phyloP scores from a whole-genome alignment of 371 early-diverging fungal genomes.

The Syncephalastrum sp. region DNA sequence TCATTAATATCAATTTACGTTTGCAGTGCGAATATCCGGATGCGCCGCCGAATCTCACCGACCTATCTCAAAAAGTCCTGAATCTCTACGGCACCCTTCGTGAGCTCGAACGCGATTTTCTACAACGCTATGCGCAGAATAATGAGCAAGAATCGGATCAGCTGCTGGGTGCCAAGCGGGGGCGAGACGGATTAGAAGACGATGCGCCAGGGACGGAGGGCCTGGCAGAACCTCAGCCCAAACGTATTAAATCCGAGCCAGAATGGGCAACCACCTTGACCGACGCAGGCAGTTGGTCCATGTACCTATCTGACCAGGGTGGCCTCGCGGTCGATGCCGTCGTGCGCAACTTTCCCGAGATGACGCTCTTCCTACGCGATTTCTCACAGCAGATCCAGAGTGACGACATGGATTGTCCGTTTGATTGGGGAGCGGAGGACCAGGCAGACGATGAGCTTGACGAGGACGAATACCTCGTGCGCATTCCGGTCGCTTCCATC shows the following conservation, averaged over 20 bases:
- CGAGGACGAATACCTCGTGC: conserved; percentile 42
- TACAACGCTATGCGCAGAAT: conserved; percentile 33
- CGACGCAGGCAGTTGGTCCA: conserved; percentile 30
- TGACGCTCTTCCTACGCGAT: conserved; percentile 28
- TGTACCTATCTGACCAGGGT: conserved; percentile 25
- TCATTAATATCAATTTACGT: not conserved
- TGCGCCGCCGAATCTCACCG: conserved; percentile 48
- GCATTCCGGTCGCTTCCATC: conserved; percentile 30
- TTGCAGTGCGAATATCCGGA: conserved; percentile 52
- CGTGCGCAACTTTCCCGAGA: conserved; percentile 27
- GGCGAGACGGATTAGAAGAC: conserved; percentile 3
- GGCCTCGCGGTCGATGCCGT: conserved; percentile 39
- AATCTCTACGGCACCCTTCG: conserved; percentile 39
- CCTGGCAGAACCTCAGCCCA: conserved; percentile 1
- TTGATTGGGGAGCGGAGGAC: conserved; percentile 18
- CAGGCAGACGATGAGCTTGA: conserved; percentile 33
- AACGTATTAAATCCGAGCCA: conserved; percentile 4
- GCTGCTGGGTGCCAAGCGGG: not conserved
- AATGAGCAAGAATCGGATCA: too few species aligned
- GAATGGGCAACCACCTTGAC: not conserved
- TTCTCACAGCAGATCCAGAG: conserved; percentile 36
- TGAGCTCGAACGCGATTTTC: conserved; percentile 42
- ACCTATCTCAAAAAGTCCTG: conserved; percentile 48
- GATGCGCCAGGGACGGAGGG: conserved; percentile 1
- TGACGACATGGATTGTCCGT: conserved; percentile 17